Conservation (phyloP, 2,329 filamentous ascomycete species). For the Calonectria pseudoturangicola region DNA sequence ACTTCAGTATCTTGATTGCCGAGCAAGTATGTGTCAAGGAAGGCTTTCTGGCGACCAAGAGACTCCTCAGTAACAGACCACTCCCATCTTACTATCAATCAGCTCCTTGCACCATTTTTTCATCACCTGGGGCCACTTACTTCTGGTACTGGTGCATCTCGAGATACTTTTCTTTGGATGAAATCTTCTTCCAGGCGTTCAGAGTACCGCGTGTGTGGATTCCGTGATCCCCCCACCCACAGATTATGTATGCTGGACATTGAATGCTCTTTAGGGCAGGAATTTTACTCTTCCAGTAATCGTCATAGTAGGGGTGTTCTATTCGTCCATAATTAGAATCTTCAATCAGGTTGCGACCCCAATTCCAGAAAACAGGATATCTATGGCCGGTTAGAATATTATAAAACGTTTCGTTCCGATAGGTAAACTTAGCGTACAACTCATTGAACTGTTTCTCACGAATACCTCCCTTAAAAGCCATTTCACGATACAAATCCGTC, state of each 20-base stretch:
- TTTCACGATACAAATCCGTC: slow-evolving; percentile 5
- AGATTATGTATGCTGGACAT: neutral
- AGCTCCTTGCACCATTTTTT: neutral
- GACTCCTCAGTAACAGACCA: slow-evolving; percentile 10
- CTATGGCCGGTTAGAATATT: neutral
- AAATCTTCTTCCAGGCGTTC: slow-evolving; percentile 5
- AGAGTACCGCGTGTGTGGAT: neutral
- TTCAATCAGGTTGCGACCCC: neutral
- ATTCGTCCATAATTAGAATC: neutral
- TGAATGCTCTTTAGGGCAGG: neutral
- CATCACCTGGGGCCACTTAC: neutral
- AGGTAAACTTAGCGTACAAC: neutral
- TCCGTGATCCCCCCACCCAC: neutral
- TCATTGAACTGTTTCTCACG: neutral
- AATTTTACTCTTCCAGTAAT: slow-evolving; percentile 9
- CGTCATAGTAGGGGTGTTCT: neutral
- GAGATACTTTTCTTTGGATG: neutral
- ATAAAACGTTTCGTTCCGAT: no score
- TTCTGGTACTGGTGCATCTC: slow-evolving; percentile 14
- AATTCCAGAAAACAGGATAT: slow-evolving; percentile 3
- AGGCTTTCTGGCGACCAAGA: slow-evolving; percentile 10
- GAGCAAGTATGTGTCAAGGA: slow-evolving; percentile 5
- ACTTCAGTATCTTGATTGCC: neutral
- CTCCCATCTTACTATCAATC: neutral
- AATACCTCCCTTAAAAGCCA: slow-evolving; percentile 11